Evolutionary conservation across 768 basidiomycete species (phyloP), one percentile per base, ranked within the genome.

Genomic region (Daedalea quercina): DNA sequence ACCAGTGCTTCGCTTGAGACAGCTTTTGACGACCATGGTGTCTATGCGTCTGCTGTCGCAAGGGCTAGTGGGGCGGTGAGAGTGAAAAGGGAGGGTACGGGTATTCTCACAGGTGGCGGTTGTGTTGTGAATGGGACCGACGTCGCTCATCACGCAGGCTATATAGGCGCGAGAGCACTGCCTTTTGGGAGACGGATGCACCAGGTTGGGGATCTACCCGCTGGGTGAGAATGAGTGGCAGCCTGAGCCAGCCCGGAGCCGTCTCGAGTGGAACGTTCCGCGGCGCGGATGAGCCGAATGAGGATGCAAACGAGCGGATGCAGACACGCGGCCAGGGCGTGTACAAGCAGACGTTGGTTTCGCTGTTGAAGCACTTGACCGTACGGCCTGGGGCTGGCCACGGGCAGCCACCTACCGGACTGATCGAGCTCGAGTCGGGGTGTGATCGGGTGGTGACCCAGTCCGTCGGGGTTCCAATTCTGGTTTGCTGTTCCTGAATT

Each of bases 11-110:
- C 47, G 55, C 51, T 60, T 60, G 23, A 60, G 41, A 50, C 58
- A 60, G 53, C 55, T 57, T 51, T 60, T 60, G 25, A 17, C 28
- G 28, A 15, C 23, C 58, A 56, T 59, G 34, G 41, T 51, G 44
- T 44, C 33, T 25, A 45, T 7, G 6, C 19, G 34, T 12, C 26
- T 20, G 47, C 34, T 28, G 28, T 26, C 11, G 25, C 25, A 26
- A 19, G 9, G 19, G 9, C 17, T 9, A 12, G 47, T 26, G 31
- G 47, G 47, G 26, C 28, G 47, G 11, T 31, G 28, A 6, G 24
- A 15, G 37, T 15, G 19, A 15, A 6, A 19, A 40, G 17, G n/a
- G n/a, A 19, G 37, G 37, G 17, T 15, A 17, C 37, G 37, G 15
- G 6, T 6, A 6, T 31, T 31, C 28, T 31, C 28, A 31, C 28